phyloP scores from a whole-genome alignment of 164 flowering plant genomes.

The Paratinospora sagittata region DNA sequence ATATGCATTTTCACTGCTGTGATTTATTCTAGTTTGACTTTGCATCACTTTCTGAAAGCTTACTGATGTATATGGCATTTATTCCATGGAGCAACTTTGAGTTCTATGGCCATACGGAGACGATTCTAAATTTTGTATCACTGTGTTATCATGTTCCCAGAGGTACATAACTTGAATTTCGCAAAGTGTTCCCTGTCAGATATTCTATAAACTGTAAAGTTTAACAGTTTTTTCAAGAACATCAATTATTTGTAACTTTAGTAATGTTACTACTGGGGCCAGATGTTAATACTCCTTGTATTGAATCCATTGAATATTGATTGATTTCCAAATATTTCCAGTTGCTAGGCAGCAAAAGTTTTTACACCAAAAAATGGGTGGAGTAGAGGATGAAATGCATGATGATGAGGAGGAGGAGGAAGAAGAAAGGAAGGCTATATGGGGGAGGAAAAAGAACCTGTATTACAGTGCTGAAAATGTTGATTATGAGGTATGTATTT shows the following conservation, averaged over 20 bases:
- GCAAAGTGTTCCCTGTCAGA: background rate
- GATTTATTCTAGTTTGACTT: background rate
- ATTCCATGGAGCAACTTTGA: background rate
- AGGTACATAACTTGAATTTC: background rate
- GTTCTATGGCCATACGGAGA: background rate
- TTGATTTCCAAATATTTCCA: conserved; percentile 16
- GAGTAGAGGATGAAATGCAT: conserved; percentile 71
- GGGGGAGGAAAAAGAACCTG: conserved; percentile 39
- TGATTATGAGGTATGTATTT: conserved; percentile 51
- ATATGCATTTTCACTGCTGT: background rate
- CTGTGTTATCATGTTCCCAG: background rate
- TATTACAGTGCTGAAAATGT: conserved; percentile 53
- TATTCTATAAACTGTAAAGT: background rate
- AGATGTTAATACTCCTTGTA: background rate
- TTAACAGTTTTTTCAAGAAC: background rate
- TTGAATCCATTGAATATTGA: background rate
- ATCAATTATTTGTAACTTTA: background rate
- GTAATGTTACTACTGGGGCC: background rate
- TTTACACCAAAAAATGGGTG: conserved; percentile 54
- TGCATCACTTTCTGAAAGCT: background rate
- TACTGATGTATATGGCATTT: background rate
- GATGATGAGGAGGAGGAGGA: conserved; percentile 62
- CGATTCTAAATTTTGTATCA: background rate
- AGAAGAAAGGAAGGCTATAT: conserved; percentile 27
- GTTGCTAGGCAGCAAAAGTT: conserved; percentile 55